Evolutionary conservation across 805 yeast genomes (phyloP), one percentile per base, ranked within the genome.

Genomic region (Lachancea mirantina): DNA sequence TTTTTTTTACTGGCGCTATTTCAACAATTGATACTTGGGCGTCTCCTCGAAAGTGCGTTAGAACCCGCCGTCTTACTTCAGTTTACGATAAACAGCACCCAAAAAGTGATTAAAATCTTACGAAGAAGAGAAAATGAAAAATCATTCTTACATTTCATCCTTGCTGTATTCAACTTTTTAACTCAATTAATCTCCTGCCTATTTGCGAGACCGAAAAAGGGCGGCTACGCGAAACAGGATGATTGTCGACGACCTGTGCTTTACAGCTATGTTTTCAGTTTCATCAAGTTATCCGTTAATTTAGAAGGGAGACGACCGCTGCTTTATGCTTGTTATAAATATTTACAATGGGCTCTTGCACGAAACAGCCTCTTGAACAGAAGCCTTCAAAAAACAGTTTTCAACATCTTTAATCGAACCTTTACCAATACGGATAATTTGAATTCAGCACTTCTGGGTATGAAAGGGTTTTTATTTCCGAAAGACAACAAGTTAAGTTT

Each of bases 401-500:
- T 39, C 18, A 45, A 43, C 27, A 32, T 43, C 3, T 14, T 56
- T 1, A 8, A 38, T 2, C 37, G 37, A 9, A 36, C 32, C 6
- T 24, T 51, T 10, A 30, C 40, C 14, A 36, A 44, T 13, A 45
- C 46, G 6, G 20, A 39, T 2, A 39, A 49, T 7, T 35, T 49
- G 8, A 44, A 47, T 2, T 34, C 34, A 2, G 27, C 52, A 3
- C 18, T 68, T 5, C 42, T 43, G n/a, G 41, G 46, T 9, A 40
- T 61, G 2, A 49, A 76, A 32, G 49, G 52, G 19, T 47, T 55
- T 19, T 40, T 71, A n/a, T 72, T 71, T 38, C 76, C 77, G 2
- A 52, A 50, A 16, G 74, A 72, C 45, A 68, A 64, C 10, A 48
- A 49, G n/a, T 63, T 72, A 68, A 76, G 76, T 0, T 69, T 71